Percentiles rank a stretch among this genome's conserved stretches.
phyloP scores from a whole-genome alignment of 352 stramenopile species.

The Phytophthora syringae region DNA sequence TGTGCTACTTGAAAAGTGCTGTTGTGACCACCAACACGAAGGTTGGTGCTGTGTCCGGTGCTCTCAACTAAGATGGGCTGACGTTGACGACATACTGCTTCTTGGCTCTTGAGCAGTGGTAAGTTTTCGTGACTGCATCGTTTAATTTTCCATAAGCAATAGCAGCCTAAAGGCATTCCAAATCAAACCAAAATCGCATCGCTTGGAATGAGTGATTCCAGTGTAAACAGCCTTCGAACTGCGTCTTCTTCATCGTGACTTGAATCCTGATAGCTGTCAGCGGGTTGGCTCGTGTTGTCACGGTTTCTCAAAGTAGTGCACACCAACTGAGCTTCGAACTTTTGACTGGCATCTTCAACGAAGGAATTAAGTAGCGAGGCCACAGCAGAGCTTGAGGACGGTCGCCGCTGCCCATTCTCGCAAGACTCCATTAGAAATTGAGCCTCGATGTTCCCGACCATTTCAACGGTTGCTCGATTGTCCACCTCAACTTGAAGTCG shows the following conservation, averaged over 20 bases:
- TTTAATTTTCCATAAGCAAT: background rate
- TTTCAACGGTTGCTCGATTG: constrained; percentile 33
- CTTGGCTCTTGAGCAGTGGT: background rate
- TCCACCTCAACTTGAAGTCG: constrained; percentile 45
- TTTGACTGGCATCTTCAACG: constrained; percentile 41
- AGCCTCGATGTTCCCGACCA: constrained; percentile 63
- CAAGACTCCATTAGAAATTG: constrained; percentile 34
- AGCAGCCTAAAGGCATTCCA: background rate
- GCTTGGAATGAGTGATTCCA: constrained; percentile 30
- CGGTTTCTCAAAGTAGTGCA: constrained; percentile 12
- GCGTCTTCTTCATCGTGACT: constrained; percentile 13
- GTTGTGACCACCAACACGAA: constrained; percentile 24
- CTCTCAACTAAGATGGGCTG: constrained; percentile 37
- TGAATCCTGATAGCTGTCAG: constrained; percentile 21
- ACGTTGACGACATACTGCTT: background rate
- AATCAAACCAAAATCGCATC: constrained; percentile 32
- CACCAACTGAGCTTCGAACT: constrained; percentile 44
- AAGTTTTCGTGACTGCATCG: background rate
- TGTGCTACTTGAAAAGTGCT: constrained; percentile 42
- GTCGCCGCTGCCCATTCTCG: background rate
- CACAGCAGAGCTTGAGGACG: constrained; percentile 26
- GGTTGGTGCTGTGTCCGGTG: constrained; percentile 40
- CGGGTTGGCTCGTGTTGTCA: constrained; percentile 13
- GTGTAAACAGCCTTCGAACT: constrained; percentile 12
- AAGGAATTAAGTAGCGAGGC: constrained; percentile 46